phyloP scores from a whole-genome alignment of 2,329 filamentous ascomycete species.

The Zasmidium angulare region DNA sequence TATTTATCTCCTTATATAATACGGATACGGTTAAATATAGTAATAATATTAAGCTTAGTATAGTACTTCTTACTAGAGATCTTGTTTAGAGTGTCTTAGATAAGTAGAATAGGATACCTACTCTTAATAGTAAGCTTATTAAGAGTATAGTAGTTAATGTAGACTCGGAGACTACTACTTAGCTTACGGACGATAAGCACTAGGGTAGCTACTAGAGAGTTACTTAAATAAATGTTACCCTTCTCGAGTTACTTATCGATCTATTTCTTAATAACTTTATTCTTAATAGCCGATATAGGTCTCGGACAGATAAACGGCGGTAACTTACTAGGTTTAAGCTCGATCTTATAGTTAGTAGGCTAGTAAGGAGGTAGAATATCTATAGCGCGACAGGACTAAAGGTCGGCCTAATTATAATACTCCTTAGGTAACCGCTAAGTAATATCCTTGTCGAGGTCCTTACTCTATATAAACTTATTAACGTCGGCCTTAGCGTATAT shows the following conservation, averaged over 20 bases:
- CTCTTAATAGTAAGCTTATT: neutral
- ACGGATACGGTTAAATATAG: too few species aligned
- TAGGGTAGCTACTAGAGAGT: neutral
- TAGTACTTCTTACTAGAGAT: too few species aligned
- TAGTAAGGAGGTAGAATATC: neutral
- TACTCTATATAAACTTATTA: neutral
- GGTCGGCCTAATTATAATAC: neutral
- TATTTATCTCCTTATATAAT: too few species aligned
- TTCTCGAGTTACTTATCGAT: slow-evolving; percentile 11
- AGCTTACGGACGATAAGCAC: slow-evolving; percentile 10
- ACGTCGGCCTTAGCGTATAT: neutral
- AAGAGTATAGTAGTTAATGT: neutral
- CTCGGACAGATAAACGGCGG: slow-evolving; percentile 8
- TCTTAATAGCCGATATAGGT: slow-evolving; percentile 1
- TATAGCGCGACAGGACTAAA: neutral
- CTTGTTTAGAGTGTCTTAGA: too few species aligned
- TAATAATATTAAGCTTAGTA: slow-evolving; percentile 8
- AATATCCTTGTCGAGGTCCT: neutral
- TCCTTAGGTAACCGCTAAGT: neutral
- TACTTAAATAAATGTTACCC: slow-evolving; percentile 1
- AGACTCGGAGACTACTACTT: slow-evolving; percentile 11
- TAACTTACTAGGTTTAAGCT: too few species aligned
- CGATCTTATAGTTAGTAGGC: slow-evolving; percentile 4
- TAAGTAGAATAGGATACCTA: slow-evolving; percentile 24
- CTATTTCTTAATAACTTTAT: slow-evolving; percentile 14